phyloP scores from a whole-genome alignment of 257 asterid genomes.

The Lycium ferocissimum region DNA sequence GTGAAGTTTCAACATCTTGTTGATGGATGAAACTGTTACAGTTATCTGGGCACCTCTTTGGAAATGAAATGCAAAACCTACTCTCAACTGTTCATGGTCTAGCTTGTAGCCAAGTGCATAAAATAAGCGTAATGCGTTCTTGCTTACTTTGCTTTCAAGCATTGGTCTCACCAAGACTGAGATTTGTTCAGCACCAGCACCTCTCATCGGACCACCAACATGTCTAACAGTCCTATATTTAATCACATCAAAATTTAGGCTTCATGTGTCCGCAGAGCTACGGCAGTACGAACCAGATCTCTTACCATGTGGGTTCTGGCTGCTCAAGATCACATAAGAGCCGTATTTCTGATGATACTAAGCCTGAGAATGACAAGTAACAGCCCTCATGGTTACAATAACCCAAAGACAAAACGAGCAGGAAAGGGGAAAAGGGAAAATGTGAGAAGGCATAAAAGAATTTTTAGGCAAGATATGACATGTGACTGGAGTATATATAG shows the following conservation, averaged over 20 bases:
- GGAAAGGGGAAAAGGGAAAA: constrained; percentile 1
- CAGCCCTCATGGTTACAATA: constrained; percentile 23
- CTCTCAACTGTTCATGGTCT: constrained; percentile 90
- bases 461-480: not conserved
- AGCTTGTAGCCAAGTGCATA: constrained; percentile 85
- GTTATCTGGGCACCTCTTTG: constrained; percentile 87
- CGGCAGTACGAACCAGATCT: not conserved
- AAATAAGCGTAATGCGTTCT: constrained; percentile 79
- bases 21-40: constrained; percentile 82
- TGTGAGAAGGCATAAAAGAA: not conserved
- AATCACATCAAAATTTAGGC: constrained; percentile 20
- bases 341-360: constrained; percentile 83
- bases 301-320: constrained; percentile 94
- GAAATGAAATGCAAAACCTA: constrained; percentile 83
- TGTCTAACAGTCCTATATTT: constrained; percentile 83
- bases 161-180: constrained; percentile 83
- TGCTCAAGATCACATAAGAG: constrained; percentile 93
- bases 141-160: constrained; percentile 90
- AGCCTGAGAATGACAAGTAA: constrained; percentile 53
- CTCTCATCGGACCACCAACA: constrained; percentile 95
- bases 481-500: not conserved
- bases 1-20: constrained; percentile 90
- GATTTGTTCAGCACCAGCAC: constrained; percentile 90
- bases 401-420: not conserved
- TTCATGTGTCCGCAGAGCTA: not conserved